Evolutionary conservation across 495 filamentous ascomycete species (phyloP).

Genomic region (Hypomontagnella monticulosa): DNA sequence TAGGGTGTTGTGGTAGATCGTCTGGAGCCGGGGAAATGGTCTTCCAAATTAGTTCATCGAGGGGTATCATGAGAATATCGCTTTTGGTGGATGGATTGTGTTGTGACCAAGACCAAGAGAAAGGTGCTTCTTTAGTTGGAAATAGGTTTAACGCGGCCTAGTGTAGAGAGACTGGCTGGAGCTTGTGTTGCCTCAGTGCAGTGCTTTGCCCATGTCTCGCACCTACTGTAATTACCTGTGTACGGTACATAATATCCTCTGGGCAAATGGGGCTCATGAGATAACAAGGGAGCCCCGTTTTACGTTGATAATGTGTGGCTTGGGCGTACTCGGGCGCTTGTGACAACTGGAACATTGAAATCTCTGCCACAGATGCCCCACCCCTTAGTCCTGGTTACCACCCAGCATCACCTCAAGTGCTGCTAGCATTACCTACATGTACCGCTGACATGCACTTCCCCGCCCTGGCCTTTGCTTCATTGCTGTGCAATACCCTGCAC

Average conservation of each 20-base stretch:
- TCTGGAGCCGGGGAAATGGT: slow-evolving; percentile 10
- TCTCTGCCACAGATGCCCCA: slow-evolving; percentile 22
- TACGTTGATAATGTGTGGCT: background rate
- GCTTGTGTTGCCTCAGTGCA: slow-evolving; percentile 4
- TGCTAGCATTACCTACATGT: slow-evolving; percentile 3
- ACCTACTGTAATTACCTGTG: no score
- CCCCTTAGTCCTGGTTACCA: background rate
- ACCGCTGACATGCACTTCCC: slow-evolving; percentile 22
- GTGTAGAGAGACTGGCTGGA: slow-evolving; percentile 19
- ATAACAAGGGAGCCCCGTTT: background rate
- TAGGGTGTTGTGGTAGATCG: slow-evolving; percentile 11
- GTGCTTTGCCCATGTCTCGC: no score
- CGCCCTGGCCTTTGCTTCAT: slow-evolving; percentile 7
- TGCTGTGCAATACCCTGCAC: background rate
- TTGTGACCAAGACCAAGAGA: slow-evolving; percentile 40
- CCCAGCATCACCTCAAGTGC: background rate
- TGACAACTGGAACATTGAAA: slow-evolving; percentile 5
- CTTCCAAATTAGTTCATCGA: slow-evolving; percentile 38
- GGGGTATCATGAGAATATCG: slow-evolving; percentile 35
- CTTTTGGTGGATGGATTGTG: slow-evolving; percentile 35
- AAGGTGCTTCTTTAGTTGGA: slow-evolving; percentile 37
- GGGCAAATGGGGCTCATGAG: background rate
- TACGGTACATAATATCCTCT: no score
- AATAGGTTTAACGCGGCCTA: slow-evolving; percentile 36
- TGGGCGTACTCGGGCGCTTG: background rate